phyloP scores from a whole-genome alignment of 2,329 filamentous ascomycete species.

The Colletotrichum agaves region DNA sequence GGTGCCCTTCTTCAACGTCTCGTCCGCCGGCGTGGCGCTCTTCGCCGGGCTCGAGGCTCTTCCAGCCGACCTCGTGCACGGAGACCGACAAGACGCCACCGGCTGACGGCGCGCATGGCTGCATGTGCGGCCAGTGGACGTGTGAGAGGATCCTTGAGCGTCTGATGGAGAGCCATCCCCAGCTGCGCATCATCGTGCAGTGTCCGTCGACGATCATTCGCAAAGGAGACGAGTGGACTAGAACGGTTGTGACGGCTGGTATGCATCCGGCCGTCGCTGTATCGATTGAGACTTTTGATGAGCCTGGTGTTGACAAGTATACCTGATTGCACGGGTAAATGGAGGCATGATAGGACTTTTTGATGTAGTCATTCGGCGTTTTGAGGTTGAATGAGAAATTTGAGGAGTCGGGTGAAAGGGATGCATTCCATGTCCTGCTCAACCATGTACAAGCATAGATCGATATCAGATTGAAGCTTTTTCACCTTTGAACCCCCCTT shows the following conservation, averaged over 20 bases:
- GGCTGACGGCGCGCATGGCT: background rate
- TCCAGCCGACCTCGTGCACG: background rate
- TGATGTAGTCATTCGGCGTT: too few relatives aligned
- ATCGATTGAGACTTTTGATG: slow-evolving; percentile 9
- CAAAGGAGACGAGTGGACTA: background rate
- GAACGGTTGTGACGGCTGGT: background rate
- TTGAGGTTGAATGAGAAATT: too few relatives aligned
- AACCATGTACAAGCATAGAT: too few relatives aligned
- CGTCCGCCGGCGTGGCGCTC: background rate
- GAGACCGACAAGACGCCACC: background rate
- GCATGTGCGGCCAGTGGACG: slow-evolving; percentile 1
- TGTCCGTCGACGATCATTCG: background rate
- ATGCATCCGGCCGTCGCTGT: background rate
- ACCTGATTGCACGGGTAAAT: background rate
- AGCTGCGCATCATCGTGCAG: background rate
- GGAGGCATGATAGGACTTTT: too few relatives aligned
- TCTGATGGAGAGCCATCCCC: background rate
- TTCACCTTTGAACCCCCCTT: too few relatives aligned
- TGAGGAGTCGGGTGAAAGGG: too few relatives aligned
- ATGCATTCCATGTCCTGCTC: too few relatives aligned
- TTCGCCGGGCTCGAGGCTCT: background rate
- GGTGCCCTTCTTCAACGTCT: slow-evolving; percentile 4
- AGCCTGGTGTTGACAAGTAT: background rate
- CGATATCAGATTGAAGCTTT: too few relatives aligned
- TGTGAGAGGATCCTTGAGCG: background rate